Base-by-base conservation (phyloP, 306 rosid species). In the Pyrus pyrifolia region DNA sequence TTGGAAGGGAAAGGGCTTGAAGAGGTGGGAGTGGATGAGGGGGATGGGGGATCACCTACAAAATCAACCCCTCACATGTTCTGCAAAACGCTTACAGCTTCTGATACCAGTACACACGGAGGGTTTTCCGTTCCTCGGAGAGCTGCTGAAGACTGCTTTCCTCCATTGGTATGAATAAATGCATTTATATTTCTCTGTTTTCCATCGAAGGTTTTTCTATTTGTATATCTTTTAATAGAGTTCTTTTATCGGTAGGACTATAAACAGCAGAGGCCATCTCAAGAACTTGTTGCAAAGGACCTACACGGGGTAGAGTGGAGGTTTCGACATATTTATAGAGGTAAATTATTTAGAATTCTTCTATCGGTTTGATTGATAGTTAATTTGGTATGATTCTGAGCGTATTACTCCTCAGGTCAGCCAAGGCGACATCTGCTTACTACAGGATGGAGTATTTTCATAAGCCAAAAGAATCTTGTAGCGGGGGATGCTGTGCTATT, bases 81-180 rank as follows among this genome's bases (percentile, higher is more conserved):
- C 80, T 94, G 98, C 89, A 94, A 94, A 74, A 94, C 98, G 25
- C 98, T 94, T 62, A 94, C 98, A 30, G 98, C 98, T 33, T 94
- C 97, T 57, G 98, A 94, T 72, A 94, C 98, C 61, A 94, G 98
- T 83, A 94, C 96, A 51, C 98, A 94, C 52, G 98, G 98, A 46
- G 98, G 98, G 44, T 94, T 94, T 82, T 94, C 98, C 13, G 98
- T 94, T 75, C 98, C 98, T 77, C 96, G 98, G 42, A 79, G 98
- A 84, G 98, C 98, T 52, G 98, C 98, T 22, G 98, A 94, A 81
- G 98, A 94, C 83, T 94, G 98, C 81, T 94, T 94, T 75, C 98
- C 97, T 76, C 96, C 97, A 61, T 81, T 94, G 97, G 98, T 91
- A 65, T 53, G 86, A 63, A 35, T 68, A 59, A 15, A 33, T 67